phyloP scores from a whole-genome alignment of 83 land plant species.

The Thuja plicata region DNA sequence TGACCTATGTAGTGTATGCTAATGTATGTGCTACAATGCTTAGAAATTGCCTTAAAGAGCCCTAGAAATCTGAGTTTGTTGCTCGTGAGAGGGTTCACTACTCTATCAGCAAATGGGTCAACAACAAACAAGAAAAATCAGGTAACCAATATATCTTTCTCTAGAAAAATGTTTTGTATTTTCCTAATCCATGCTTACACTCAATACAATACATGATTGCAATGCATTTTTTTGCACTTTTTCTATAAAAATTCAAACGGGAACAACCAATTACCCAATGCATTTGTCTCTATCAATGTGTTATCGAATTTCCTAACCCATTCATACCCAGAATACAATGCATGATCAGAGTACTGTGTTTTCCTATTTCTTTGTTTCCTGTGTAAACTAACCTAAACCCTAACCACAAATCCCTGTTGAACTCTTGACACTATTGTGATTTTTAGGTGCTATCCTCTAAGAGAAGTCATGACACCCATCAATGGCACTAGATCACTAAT shows the following conservation, averaged over 20 bases:
- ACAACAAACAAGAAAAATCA: constrained; percentile 76
- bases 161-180: too few species aligned
- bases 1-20: too few species aligned
- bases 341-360: background rate
- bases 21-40: constrained; percentile 79
- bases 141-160: constrained; percentile 37
- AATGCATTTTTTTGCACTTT: background rate
- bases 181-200: too few species aligned
- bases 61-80: constrained; percentile 63
- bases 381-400: too few species aligned
- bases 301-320: background rate
- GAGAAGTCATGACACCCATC: too few species aligned
- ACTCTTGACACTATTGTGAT: too few species aligned
- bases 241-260: too few species aligned
- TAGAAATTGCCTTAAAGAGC: constrained; percentile 89
- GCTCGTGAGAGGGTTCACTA: constrained; percentile 88
- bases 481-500: too few species aligned
- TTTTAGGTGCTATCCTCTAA: too few species aligned
- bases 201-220: too few species aligned
- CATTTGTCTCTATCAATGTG: background rate
- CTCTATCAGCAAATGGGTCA: constrained; percentile 60
- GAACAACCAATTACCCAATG: background rate
- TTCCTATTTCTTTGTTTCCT: too few species aligned
- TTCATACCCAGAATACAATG: background rate
- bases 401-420: too few species aligned